Conservation (phyloP, 768 basidiomycete genomes). For the Austroboletus eburneus region DNA sequence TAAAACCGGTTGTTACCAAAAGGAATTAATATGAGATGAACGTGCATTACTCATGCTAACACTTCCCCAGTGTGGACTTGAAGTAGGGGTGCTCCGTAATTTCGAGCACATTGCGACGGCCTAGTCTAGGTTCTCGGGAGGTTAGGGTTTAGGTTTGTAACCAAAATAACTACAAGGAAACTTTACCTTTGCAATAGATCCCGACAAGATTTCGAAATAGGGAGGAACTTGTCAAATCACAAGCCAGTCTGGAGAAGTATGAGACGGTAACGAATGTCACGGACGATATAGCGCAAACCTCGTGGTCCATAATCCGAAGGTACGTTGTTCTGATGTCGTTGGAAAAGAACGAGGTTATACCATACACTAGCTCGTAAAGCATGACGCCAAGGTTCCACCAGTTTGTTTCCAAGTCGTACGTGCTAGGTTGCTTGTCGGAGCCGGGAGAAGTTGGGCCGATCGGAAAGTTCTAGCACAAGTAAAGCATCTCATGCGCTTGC, state of each 20-base stretch:
- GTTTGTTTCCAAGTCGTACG: constrained; percentile 86
- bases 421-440: constrained; percentile 28
- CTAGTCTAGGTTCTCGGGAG: constrained; percentile 57
- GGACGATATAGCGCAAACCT: constrained; percentile 38
- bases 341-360: constrained; percentile 87
- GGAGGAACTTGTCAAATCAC: constrained; percentile 44
- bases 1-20: constrained; percentile 4
- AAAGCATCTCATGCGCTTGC: constrained; percentile 78
- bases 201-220: constrained; percentile 46
- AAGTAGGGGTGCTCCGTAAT: constrained; percentile 68
- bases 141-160: constrained; percentile 45
- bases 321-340: constrained; percentile 83
- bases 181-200: constrained; percentile 55
- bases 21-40: background rate
- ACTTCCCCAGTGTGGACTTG: constrained; percentile 47
- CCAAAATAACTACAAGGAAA: background rate
- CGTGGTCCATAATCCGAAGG: constrained; percentile 70
- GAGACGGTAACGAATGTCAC: background rate
- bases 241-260: constrained; percentile 47
- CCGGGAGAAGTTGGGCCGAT: constrained; percentile 31
- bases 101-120: constrained; percentile 55
- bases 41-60: constrained; percentile 45
- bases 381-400: constrained; percentile 96
- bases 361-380: constrained; percentile 85
- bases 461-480: constrained; percentile 71